These are phyloP conservation scores for Trichoderma atrobrunneum DNA, from an alignment of 2,329 filamentous ascomycete species.

Conservation along the genomic window DNA sequence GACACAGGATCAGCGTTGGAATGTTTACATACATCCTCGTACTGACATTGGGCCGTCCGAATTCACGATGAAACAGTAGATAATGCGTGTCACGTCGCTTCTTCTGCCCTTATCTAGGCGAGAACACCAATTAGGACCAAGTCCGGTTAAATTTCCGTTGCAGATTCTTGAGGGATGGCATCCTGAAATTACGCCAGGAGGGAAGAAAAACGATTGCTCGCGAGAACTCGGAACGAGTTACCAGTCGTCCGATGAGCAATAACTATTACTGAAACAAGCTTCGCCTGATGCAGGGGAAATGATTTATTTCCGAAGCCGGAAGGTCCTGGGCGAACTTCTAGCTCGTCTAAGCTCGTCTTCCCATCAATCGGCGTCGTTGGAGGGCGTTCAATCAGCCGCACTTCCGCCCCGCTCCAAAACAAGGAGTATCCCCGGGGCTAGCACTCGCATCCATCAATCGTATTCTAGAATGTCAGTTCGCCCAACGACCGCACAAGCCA, in stretches of 20 bases:
- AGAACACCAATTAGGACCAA: background rate
- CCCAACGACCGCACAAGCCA: conserved; percentile 4
- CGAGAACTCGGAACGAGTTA: background rate
- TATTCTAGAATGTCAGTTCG: background rate
- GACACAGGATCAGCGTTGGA: background rate
- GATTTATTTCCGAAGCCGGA: conserved; percentile 12
- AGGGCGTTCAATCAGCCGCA: conserved; percentile 1
- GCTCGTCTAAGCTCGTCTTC: conserved; percentile 2
- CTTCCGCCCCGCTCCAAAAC: conserved; percentile 6
- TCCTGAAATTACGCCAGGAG: background rate
- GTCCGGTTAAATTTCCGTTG: background rate
- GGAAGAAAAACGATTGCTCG: background rate
- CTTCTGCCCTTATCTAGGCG: background rate
- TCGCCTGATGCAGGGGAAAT: background rate
- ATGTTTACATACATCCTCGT: background rate
- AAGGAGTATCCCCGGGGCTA: conserved; percentile 9
- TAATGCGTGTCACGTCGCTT: background rate
- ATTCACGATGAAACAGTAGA: background rate
- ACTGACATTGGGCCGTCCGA: background rate
- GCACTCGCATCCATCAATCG: background rate
- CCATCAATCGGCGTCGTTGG: background rate
- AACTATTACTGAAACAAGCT: background rate
- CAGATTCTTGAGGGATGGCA: background rate
- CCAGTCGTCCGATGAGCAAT: background rate
- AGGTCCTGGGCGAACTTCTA: conserved; percentile 4